phyloP scores from a whole-genome alignment of 306 rosid species.

The Quercus cerris region DNA sequence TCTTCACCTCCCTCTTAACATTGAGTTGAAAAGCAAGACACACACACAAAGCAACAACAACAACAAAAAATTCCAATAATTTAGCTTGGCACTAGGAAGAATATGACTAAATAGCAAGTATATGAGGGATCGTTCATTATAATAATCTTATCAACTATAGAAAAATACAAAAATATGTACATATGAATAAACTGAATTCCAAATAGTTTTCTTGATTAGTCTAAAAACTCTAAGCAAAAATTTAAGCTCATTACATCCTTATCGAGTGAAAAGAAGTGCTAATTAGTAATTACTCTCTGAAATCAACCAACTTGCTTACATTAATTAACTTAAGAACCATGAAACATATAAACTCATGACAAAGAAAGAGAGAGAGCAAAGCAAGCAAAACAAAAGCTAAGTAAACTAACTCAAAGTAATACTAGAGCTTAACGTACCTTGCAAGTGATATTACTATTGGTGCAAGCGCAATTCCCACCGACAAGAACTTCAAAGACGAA shows the following conservation, averaged over 20 bases:
- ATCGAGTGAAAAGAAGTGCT: no score
- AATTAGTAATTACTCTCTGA: not conserved
- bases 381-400: not conserved
- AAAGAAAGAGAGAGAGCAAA: not conserved
- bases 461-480: conserved; percentile 33
- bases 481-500: conserved; percentile 59
- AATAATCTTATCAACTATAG: not conserved
- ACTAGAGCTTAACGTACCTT: conserved; percentile 43
- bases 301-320: not conserved
- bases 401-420: not conserved
- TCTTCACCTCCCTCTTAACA: not conserved
- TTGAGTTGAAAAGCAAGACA: not conserved
- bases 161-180: not conserved
- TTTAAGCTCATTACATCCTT: no score
- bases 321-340: not conserved
- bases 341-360: not conserved
- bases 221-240: no score
- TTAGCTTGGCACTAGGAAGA: not conserved
- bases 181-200: not conserved
- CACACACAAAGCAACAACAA: not conserved
- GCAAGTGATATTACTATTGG: conserved; percentile 66
- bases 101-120: not conserved
- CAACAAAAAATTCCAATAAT: not conserved
- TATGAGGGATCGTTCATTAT: no score
- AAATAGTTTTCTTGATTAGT: not conserved